Evolutionary conservation across 2,329 filamentous ascomycete genomes (phyloP).

Genomic region (Trichophaea hybrida): DNA sequence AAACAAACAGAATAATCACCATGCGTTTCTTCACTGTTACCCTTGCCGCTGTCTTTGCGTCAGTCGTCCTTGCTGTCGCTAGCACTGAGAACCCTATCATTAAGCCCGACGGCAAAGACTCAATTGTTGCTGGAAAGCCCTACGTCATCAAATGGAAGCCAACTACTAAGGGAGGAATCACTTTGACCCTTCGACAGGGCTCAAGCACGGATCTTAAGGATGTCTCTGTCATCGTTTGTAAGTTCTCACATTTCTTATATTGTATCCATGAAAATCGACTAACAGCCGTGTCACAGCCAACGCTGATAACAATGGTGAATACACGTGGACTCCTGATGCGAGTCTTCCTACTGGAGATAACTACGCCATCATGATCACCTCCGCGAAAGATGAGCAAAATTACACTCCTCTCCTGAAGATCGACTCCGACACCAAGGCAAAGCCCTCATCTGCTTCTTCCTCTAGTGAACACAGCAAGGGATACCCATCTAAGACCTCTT

Average conservation of each 20-base stretch:
- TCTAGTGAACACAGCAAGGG: neutral
- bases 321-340: slow-evolving; percentile 6
- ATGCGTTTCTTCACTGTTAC: slow-evolving; percentile 22
- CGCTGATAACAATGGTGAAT: slow-evolving; percentile 9
- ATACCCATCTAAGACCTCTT: slow-evolving; percentile 5
- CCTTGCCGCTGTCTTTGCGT: slow-evolving; percentile 10
- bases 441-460: neutral
- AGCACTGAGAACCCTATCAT: slow-evolving; percentile 19
- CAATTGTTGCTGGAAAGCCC: slow-evolving; percentile 9
- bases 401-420: slow-evolving; percentile 18
- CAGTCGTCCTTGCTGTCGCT: slow-evolving; percentile 12
- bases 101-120: slow-evolving; percentile 8
- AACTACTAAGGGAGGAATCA: slow-evolving; percentile 4
- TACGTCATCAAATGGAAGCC: slow-evolving; percentile 17
- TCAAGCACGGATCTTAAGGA: slow-evolving; percentile 11
- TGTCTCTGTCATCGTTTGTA: slow-evolving; percentile 10
- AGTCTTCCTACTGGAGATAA: slow-evolving; percentile 9
- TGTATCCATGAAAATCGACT: neutral
- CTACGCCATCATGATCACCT: slow-evolving; percentile 17
- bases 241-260: neutral
- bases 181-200: slow-evolving; percentile 14
- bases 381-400: slow-evolving; percentile 12
- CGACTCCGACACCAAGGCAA: neutral
- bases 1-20: slow-evolving; percentile 4
- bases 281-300: neutral